Base-by-base conservation (phyloP, 768 basidiomycete genomes). In the Calocera viscosa region DNA sequence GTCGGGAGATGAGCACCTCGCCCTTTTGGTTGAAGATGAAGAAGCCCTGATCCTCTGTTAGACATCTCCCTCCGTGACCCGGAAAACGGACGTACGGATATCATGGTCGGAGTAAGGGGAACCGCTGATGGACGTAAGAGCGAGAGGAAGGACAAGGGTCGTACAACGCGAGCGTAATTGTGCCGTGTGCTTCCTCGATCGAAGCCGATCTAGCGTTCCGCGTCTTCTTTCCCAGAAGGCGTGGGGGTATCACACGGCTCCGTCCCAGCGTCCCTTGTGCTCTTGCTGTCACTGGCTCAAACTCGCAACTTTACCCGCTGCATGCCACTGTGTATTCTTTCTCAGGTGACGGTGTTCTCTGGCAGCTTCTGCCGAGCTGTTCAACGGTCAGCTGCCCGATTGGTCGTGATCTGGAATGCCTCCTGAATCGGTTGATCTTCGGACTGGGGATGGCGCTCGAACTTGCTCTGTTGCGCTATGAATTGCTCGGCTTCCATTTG, bases 11-110 rank as follows among this genome's bases (percentile, higher is more conserved):
- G 72, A 99, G 83, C 66, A 94, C 95, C 84, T 98, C 96, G 77
- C 96, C 96, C 77, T 98, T 97, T 77, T 94, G 93, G 75, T 97
- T 99, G 82, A 97, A 96, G 67, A 97, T 92, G 78, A 98, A 97
- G 85, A 97, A 97, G 63, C 91, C 94, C 94, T 97, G 71, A 47
- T 47, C 5, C 3, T 5, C 16, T 7, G 43, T 47, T 24, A 47
- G 43, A 17, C 39, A 40, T 40, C n/a, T n/a, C n/a, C n/a, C n/a
- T n/a, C n/a, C n/a, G n/a, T n/a, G n/a, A n/a, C n/a, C n/a, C n/a
- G n/a, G n/a, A 38, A 14, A 38, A 14, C 35, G 35, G 35, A 14
- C 35, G 7, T 38, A 38, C 35, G 14, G 35, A 38, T 38, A 38
- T 38, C 35, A 38, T 38, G 7, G 35, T 38, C 35, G 35, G 35